Evolutionary conservation across 805 yeast genomes (phyloP).

Genomic region (Clavispora carvajalis): DNA sequence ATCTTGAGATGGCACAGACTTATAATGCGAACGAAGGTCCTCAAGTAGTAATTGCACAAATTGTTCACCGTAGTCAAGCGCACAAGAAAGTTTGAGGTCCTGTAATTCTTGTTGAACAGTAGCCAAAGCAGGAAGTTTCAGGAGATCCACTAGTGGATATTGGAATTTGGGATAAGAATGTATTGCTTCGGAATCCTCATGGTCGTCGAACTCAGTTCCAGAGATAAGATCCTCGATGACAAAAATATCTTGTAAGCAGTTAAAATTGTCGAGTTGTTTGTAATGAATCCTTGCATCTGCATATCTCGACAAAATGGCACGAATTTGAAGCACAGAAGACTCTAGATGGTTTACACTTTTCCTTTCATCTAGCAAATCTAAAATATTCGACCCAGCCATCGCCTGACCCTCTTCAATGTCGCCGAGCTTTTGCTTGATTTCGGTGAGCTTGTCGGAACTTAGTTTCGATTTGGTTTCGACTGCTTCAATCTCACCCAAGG

Average conservation of each 20-base stretch:
- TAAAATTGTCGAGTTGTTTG: constrained; percentile 41
- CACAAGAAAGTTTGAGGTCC: constrained; percentile 57
- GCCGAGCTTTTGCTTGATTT: constrained; percentile 42
- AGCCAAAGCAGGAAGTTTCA: constrained; percentile 45
- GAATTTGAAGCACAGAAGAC: constrained; percentile 51
- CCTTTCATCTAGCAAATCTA: constrained; percentile 47
- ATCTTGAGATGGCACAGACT: constrained; percentile 40
- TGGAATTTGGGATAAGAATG: constrained; percentile 18
- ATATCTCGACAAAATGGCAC: constrained; percentile 27
- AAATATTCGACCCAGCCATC: constrained; percentile 42
- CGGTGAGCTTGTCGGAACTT: constrained; percentile 44
- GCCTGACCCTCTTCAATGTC: constrained; percentile 47
- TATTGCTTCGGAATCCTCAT: constrained; percentile 12
- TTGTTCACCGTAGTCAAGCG: constrained; percentile 57
- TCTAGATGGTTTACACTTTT: constrained; percentile 61
- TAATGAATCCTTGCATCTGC: constrained; percentile 43
- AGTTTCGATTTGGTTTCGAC: constrained; percentile 51
- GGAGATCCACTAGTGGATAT: constrained; percentile 36
- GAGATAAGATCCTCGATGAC: constrained; percentile 51
- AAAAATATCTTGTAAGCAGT: constrained; percentile 54
- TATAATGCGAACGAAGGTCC: constrained; percentile 59
- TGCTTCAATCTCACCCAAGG: constrained; percentile 70
- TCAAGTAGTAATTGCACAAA: constrained; percentile 51
- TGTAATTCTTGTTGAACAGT: constrained; percentile 49
- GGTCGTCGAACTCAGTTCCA: constrained; percentile 33